Conservation (phyloP, 2,329 filamentous ascomycete genomes). For the Teratosphaeriaceae sp. region DNA sequence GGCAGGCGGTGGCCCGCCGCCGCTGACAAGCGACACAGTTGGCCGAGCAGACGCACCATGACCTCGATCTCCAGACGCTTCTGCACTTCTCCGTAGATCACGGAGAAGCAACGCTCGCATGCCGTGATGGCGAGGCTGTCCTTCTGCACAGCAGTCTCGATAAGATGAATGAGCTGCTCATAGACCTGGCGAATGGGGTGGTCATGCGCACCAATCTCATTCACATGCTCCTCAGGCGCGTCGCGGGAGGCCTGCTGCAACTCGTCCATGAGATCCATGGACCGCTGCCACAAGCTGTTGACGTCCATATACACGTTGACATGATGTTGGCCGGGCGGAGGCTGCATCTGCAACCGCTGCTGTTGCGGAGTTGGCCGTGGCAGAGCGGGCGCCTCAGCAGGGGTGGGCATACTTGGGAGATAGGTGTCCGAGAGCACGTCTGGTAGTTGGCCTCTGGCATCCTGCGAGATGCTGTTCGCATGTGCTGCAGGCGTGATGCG, state of each 20-base stretch:
- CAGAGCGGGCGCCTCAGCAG: conserved; percentile 55
- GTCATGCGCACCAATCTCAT: conserved; percentile 46
- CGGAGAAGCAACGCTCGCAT: conserved; percentile 39
- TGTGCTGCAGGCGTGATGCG: conserved; percentile 48
- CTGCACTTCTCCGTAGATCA: conserved; percentile 50
- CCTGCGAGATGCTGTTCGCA: conserved; percentile 50
- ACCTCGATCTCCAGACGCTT: conserved; percentile 56
- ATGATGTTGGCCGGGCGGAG: conserved; percentile 34
- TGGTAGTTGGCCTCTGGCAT: conserved; percentile 53
- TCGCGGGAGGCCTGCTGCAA: conserved; percentile 51
- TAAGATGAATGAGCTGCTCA: conserved; percentile 48
- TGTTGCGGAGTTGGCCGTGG: conserved; percentile 51
- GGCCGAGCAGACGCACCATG: conserved; percentile 53
- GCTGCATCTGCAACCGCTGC: conserved; percentile 38
- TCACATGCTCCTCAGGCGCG: conserved; percentile 51
- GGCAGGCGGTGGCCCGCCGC: conserved; percentile 49
- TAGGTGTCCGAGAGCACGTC: conserved; percentile 59
- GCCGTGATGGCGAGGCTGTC: conserved; percentile 51
- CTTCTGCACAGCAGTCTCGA: conserved; percentile 49
- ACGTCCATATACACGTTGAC: conserved; percentile 56
- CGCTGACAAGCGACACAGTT: conserved; percentile 56
- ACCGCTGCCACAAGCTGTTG: conserved; percentile 46
- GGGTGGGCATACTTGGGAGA: conserved; percentile 56
- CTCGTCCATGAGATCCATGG: conserved; percentile 50
- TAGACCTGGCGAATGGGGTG: conserved; percentile 52